Conservation (phyloP, 225 moss, liverwort and hornwort genomes). For the Thuidium tamariscinum region DNA sequence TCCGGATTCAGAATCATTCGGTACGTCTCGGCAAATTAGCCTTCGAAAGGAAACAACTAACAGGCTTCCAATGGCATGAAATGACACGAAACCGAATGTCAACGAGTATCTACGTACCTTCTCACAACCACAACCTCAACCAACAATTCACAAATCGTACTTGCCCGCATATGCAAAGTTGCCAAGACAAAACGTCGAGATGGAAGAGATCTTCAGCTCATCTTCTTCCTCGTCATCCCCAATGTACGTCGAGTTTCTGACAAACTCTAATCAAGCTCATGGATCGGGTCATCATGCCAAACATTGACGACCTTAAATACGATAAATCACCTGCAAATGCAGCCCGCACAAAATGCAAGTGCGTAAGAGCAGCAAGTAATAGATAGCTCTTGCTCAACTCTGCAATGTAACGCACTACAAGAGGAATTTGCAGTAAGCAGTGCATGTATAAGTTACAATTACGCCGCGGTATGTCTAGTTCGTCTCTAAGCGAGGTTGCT, state of each 20-base stretch:
- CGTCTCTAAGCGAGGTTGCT: constrained; percentile 67
- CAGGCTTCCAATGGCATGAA: background rate
- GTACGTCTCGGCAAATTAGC: background rate
- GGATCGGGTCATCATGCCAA: background rate
- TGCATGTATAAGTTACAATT: background rate
- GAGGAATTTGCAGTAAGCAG: background rate
- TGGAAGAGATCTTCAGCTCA: background rate
- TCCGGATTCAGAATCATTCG: background rate
- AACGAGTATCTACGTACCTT: background rate
- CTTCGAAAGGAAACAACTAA: background rate
- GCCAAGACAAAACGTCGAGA: background rate
- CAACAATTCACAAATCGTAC: background rate
- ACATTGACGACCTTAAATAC: background rate
- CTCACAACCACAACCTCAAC: background rate
- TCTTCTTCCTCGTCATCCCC: background rate
- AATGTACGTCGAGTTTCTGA: background rate
- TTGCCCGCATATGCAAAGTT: background rate
- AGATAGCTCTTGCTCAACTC: background rate
- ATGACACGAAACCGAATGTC: background rate
- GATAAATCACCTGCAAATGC: background rate
- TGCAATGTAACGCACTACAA: background rate
- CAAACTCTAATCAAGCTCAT: background rate
- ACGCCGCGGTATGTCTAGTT: background rate
- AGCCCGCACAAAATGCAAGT: constrained; percentile 16
- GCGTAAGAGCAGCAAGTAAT: background rate